Conservation (phyloP, 2,329 filamentous ascomycete genomes). For the Arachnomyces sp. region DNA sequence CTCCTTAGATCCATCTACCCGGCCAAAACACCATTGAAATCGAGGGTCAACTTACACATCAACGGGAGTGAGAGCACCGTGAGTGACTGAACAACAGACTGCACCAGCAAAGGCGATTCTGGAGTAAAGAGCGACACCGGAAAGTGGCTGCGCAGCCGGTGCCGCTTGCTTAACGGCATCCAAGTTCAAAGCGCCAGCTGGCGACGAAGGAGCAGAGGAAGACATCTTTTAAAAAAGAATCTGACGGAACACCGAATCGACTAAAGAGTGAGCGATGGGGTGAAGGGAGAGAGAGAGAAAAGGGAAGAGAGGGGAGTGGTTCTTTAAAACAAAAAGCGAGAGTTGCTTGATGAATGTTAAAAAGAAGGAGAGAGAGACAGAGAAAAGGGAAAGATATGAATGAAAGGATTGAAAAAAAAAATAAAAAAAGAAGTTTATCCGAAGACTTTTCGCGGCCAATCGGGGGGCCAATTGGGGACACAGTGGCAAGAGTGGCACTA, state of each 20-base stretch:
- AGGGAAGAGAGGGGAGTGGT: constrained; percentile 13
- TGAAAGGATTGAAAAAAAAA: constrained; percentile 12
- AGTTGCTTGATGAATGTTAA: constrained; percentile 5
- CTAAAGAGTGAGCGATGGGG: constrained; percentile 45
- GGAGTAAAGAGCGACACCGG: constrained; percentile 71
- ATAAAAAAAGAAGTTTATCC: constrained; percentile 12
- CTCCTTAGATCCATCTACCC: constrained; percentile 12
- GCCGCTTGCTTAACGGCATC: constrained; percentile 16
- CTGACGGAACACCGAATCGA: constrained; percentile 28
- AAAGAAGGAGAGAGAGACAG: constrained; percentile 10
- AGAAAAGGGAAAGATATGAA: constrained; percentile 16
- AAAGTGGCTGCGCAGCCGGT: no score
- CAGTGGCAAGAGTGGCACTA: constrained; percentile 7
- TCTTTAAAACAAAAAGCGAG: constrained; percentile 12
- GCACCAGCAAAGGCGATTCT: constrained; percentile 96
- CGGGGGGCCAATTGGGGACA: constrained; percentile 15
- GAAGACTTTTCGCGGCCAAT: constrained; percentile 29
- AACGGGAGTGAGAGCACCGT: constrained; percentile 93
- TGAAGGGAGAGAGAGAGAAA: constrained; percentile 33
- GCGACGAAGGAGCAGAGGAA: constrained; percentile 33
- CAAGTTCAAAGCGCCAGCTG: constrained; percentile 42
- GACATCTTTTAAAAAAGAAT: constrained; percentile 5
- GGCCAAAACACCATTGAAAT: constrained; percentile 3
- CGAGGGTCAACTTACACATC: constrained; percentile 76
- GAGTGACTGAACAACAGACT: constrained; percentile 95